Conservation (phyloP, 805 yeast species). For the Barnettozyma californica region DNA sequence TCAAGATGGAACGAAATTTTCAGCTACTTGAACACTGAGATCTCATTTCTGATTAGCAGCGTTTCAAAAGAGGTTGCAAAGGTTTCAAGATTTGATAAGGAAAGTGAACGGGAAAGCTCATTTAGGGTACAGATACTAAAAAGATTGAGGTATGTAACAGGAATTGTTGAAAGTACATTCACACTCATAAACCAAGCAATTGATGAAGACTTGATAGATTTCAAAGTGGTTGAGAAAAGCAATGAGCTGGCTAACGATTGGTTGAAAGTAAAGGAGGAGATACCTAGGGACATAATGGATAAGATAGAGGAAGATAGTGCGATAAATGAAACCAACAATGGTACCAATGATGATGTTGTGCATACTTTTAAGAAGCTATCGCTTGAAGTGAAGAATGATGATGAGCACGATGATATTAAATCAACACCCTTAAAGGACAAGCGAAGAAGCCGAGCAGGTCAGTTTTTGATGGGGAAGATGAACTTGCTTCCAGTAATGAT, state of each 20-base stretch:
- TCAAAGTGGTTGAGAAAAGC: constrained; percentile 30
- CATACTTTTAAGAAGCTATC: constrained; percentile 21
- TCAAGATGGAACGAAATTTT: constrained; percentile 53
- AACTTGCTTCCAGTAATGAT: constrained; percentile 35
- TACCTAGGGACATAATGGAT: constrained; percentile 22
- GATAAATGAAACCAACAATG: constrained; percentile 2
- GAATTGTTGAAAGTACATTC: constrained; percentile 37
- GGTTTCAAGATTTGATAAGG: constrained; percentile 21
- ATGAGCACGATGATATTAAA: constrained; percentile 7
- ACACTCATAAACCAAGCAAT: constrained; percentile 32
- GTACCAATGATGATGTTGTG: constrained; percentile 10
- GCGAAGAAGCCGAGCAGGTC: constrained; percentile 31
- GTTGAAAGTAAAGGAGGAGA: constrained; percentile 21
- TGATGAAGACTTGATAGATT: constrained; percentile 37
- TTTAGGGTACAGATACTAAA: constrained; percentile 25
- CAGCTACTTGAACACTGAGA: constrained; percentile 39
- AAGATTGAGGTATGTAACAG: constrained; percentile 32
- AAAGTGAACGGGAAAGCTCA: constrained; percentile 9
- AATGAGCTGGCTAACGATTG: constrained; percentile 33
- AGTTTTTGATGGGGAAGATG: constrained; percentile 35
- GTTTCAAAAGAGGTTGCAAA: constrained; percentile 24
- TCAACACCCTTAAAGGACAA: constrained; percentile 17
- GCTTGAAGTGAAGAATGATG: constrained; percentile 12
- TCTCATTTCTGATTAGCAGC: constrained; percentile 26
- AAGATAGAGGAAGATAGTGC: constrained; percentile 8